Evolutionary conservation across 805 yeast species (phyloP).

Genomic region (Suhomyces pyralidae): DNA sequence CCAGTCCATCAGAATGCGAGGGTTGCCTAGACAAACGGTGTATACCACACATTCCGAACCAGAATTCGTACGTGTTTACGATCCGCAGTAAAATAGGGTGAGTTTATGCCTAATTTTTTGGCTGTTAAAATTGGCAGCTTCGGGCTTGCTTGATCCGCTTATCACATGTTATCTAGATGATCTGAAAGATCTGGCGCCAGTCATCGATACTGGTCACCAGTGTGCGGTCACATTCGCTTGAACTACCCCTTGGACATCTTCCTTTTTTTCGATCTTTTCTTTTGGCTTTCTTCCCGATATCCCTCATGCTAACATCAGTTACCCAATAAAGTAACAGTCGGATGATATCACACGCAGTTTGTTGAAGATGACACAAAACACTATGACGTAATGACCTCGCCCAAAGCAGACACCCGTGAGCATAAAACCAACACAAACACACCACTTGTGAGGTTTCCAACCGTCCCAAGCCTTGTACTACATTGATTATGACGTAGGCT

Average conservation of each 20-base stretch:
- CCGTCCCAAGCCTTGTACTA: neutral
- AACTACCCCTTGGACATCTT: neutral
- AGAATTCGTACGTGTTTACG: neutral
- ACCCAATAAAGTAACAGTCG: neutral
- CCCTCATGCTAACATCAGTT: neutral
- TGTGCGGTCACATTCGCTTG: neutral
- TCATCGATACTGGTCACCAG: neutral
- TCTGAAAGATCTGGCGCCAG: neutral
- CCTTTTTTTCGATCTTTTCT: neutral
- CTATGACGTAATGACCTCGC: slow-evolving; percentile 1
- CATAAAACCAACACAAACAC: neutral
- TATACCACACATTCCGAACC: neutral
- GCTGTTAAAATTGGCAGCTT: neutral
- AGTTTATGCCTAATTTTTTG: neutral
- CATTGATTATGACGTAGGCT: neutral
- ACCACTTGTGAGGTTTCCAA: neutral
- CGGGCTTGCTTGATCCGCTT: neutral
- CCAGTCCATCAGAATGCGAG: neutral
- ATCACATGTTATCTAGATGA: neutral
- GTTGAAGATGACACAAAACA: neutral
- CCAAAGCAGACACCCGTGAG: neutral
- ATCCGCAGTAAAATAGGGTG: neutral
- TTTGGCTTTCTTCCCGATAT: neutral
- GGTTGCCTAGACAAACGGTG: neutral
- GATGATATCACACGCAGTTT: slow-evolving; percentile 1